Base-by-base conservation (phyloP, 257 asterid species). In the Asclepias syriaca region DNA sequence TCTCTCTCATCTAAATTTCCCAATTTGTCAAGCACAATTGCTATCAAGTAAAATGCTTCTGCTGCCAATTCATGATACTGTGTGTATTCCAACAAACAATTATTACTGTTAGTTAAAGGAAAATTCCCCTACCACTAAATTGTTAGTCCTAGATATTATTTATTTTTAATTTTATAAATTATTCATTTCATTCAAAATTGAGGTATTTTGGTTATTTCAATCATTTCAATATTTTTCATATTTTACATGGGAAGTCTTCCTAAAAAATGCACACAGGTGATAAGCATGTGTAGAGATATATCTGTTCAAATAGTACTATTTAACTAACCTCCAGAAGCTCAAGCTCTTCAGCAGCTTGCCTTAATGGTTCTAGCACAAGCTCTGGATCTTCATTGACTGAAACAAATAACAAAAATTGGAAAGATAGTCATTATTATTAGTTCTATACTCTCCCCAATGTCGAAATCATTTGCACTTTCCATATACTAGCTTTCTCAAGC, bases 51-150 rank as follows among this genome's bases (percentile, higher is more conserved):
- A 84, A 82, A 91, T 49, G 93, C 88, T 82, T 94, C 99, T 8
- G 96, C 83, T 29, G 97, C 97, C 80, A 94, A 74, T 78, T 91
- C 97, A 65, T 94, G 96, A 78, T 87, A 86, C 99, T 93, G 94
- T 51, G 55, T 6, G 59, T 6, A 21, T 43, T 56, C 34, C 34
- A 74, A 54, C 60, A 77, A 65, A 24, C 45, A 79, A 57, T 71
- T 57, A 68, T 46, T 45, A 19, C 27, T 73, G 68, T 65, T 66
- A 60, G 39, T 65, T 66, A 60, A 4, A 34, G 39, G 39, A 34
- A 34, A 34, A 34, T 34, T 34, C 39, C 39, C 39, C 5, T 34
- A 34, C 5, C 39, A 24, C 39, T 29, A 29, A 29, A 29, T 29
- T 29, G 34, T 29, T 29, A 29, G 34, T 29, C 34, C 34, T 29